Conservation (phyloP, 2,329 filamentous ascomycete genomes). For the Sarocladium brachiariae region DNA sequence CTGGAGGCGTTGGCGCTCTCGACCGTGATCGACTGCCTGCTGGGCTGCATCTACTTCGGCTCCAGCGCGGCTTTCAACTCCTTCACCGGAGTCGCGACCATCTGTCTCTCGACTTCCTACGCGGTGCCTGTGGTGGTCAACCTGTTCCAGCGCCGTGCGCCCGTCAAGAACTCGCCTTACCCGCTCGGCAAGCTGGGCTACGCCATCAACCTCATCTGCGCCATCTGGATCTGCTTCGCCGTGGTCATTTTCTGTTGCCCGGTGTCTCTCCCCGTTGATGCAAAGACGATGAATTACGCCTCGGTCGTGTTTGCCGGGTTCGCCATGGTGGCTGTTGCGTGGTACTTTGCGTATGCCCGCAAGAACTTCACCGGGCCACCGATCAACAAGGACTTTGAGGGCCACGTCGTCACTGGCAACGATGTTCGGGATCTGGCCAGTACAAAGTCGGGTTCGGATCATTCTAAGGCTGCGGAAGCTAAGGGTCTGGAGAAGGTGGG, state of each 20-base stretch:
- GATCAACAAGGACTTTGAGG: constrained; percentile 5
- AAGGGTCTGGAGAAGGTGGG: neutral
- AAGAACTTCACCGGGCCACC: constrained; percentile 58
- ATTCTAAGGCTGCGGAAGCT: constrained; percentile 3
- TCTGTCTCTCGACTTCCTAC: constrained; percentile 70
- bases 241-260: constrained; percentile 74
- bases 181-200: constrained; percentile 64
- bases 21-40: constrained; percentile 59
- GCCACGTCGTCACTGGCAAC: neutral
- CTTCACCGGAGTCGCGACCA: constrained; percentile 74
- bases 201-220: constrained; percentile 58
- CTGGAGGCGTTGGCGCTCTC: constrained; percentile 64
- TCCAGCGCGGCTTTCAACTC: constrained; percentile 70
- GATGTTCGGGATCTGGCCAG: neutral
- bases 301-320: constrained; percentile 60
- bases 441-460: neutral
- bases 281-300: constrained; percentile 59
- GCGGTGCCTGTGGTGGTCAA: constrained; percentile 69
- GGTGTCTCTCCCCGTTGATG: constrained; percentile 48
- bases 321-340: constrained; percentile 49
- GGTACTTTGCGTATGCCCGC: constrained; percentile 57
- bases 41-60: constrained; percentile 75
- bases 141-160: constrained; percentile 57
- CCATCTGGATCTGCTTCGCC: constrained; percentile 65
- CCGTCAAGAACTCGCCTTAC: constrained; percentile 59